Conservation (phyloP, 352 stramenopile species). For the Pseudoperonospora humuli region DNA sequence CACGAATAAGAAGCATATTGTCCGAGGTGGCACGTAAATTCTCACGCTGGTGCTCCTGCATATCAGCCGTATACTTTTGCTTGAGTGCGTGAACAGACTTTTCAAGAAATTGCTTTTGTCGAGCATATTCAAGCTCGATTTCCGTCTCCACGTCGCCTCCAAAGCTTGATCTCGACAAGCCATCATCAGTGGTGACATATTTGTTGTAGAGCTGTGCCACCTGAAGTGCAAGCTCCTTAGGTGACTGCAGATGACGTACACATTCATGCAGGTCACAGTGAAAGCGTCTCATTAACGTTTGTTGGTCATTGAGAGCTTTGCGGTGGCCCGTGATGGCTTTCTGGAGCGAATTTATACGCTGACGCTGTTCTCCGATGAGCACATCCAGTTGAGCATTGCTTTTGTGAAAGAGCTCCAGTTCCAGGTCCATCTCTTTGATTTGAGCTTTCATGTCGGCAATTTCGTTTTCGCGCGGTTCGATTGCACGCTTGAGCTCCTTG, state of each 20-base stretch:
- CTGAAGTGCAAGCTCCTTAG: slow-evolving; percentile 63
- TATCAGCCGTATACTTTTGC: slow-evolving; percentile 78
- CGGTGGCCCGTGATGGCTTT: slow-evolving; percentile 66
- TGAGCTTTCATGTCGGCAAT: slow-evolving; percentile 92
- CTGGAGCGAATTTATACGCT: slow-evolving; percentile 90
- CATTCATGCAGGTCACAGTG: slow-evolving; percentile 79
- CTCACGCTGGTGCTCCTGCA: slow-evolving; percentile 46
- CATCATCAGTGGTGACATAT: slow-evolving; percentile 44
- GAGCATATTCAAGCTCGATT: slow-evolving; percentile 83
- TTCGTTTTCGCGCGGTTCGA: slow-evolving; percentile 92
- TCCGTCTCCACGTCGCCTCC: slow-evolving; percentile 52
- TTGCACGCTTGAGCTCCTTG: slow-evolving; percentile 94
- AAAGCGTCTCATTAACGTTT: slow-evolving; percentile 69
- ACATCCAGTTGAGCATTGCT: slow-evolving; percentile 91
- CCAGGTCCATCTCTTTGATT: slow-evolving; percentile 93
- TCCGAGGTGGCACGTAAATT: slow-evolving; percentile 66
- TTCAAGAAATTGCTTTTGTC: slow-evolving; percentile 90
- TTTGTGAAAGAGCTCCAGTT: slow-evolving; percentile 93
- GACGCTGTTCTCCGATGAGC: slow-evolving; percentile 90
- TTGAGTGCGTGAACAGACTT: slow-evolving; percentile 87
- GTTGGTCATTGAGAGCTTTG: slow-evolving; percentile 49
- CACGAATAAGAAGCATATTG: slow-evolving; percentile 87
- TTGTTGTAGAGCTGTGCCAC: slow-evolving; percentile 72
- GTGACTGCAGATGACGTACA: slow-evolving; percentile 68
- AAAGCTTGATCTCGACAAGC: slow-evolving; percentile 6